Evolutionary conservation across 2,329 filamentous ascomycete genomes (phyloP).

Genomic region (Pseudophaeomoniella oleicola): DNA sequence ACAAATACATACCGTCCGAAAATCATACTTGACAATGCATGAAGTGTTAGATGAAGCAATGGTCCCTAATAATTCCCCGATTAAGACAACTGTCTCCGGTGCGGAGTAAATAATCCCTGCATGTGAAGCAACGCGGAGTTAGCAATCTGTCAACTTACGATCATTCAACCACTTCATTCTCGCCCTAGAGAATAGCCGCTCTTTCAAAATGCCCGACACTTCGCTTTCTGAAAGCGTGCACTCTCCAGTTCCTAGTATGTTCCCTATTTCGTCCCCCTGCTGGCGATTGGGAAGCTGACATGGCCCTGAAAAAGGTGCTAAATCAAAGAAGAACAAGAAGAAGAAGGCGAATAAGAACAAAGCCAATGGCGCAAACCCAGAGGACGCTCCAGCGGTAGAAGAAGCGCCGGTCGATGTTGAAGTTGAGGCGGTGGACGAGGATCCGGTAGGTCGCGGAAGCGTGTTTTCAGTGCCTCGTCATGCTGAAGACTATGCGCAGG

Average conservation of each 20-base stretch:
- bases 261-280: no score
- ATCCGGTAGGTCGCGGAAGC: constrained; percentile 1
- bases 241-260: no score
- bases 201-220: not conserved
- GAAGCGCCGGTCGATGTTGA: constrained; percentile 6
- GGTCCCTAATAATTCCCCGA: no score
- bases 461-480: not conserved
- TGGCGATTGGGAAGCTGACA: no score
- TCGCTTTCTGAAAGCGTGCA: not conserved
- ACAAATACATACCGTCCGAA: no score
- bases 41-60: no score
- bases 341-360: constrained; percentile 24
- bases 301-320: constrained; percentile 1
- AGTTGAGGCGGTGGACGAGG: constrained; percentile 3
- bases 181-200: no score
- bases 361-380: constrained; percentile 21
- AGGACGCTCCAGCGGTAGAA: not conserved
- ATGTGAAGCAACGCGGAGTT: not conserved
- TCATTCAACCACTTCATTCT: not conserved
- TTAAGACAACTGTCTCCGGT: not conserved
- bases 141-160: not conserved
- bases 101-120: not conserved
- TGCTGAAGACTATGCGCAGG: not conserved
- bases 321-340: constrained; percentile 18
- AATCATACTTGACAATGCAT: no score